A percentile compares a stretch with the other conserved stretches of the same genome.
Conservation (phyloP, 176 grass and related monocot species). For the Zea mays region DNA sequence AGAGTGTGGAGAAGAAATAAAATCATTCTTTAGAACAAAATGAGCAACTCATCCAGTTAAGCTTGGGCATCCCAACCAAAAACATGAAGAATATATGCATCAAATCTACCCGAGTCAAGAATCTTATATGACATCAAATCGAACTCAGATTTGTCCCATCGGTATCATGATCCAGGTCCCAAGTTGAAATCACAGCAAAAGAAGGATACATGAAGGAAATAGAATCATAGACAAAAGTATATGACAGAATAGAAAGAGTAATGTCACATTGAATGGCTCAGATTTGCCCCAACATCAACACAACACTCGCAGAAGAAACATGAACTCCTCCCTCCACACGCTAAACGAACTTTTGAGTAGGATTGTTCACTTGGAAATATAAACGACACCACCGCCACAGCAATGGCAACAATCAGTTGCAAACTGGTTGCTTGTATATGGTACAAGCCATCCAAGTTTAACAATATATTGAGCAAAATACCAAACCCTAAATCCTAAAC, state of each 20-base stretch:
- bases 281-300: too few species aligned
- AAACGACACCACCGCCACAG: background rate
- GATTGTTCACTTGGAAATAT: background rate
- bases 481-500: background rate
- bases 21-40: background rate
- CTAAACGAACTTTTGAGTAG: background rate
- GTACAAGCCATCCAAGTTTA: conserved; percentile 11
- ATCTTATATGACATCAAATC: background rate
- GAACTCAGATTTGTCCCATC: background rate
- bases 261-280: too few species aligned
- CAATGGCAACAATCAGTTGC: background rate
- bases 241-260: background rate
- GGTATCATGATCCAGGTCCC: background rate
- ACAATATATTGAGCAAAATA: background rate
- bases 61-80: background rate
- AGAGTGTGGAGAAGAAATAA: background rate
- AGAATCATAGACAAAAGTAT: too few species aligned
- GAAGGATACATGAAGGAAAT: too few species aligned
- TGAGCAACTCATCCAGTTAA: too few species aligned
- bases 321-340: too few species aligned
- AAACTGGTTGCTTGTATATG: conserved; percentile 6
- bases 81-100: background rate
- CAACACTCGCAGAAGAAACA: too few species aligned
- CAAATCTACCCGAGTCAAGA: background rate
- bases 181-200: background rate